Evolutionary conservation across 2,329 filamentous ascomycete genomes (phyloP).

Genomic region (Fusarium sp.): DNA sequence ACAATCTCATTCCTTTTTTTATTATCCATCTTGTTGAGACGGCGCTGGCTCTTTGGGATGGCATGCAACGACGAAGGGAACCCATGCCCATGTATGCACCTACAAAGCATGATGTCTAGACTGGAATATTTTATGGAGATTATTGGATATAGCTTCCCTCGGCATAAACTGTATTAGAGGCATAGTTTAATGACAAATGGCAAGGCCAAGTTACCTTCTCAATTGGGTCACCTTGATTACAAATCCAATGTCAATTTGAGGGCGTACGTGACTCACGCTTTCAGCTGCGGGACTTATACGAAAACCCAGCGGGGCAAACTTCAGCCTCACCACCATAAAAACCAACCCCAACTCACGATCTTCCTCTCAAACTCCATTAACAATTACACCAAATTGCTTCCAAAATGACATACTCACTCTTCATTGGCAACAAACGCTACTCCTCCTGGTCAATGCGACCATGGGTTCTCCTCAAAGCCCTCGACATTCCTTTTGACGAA

Average conservation of each 20-base stretch:
- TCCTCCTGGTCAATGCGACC: conserved; percentile 61
- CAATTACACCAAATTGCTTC: not conserved
- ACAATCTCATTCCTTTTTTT: conserved; percentile 49
- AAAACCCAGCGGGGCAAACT: not conserved
- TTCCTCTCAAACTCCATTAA: rapidly evolving
- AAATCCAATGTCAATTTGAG: conserved; percentile 13
- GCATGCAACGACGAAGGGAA: conserved; percentile 22
- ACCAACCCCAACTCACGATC: not conserved
- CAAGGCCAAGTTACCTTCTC: not conserved
- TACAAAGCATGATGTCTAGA: conserved; percentile 15
- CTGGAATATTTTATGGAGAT: not conserved
- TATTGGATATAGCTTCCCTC: not conserved
- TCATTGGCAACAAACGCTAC: conserved; percentile 60
- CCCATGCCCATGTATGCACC: not conserved
- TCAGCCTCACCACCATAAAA: conserved; percentile 20
- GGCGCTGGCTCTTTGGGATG: conserved; percentile 41
- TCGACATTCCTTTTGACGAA: conserved; percentile 58
- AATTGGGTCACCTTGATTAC: conserved; percentile 14
- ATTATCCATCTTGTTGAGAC: conserved; percentile 45
- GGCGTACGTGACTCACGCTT: conserved; percentile 29
- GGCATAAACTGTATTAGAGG: conserved; percentile 3
- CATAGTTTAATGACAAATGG: not conserved
- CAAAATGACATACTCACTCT: conserved; percentile 54
- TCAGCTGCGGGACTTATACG: not conserved
- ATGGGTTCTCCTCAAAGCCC: conserved; percentile 59